phyloP scores from a whole-genome alignment of 2,329 filamentous ascomycete species.

The Hypoxylon sp. region DNA sequence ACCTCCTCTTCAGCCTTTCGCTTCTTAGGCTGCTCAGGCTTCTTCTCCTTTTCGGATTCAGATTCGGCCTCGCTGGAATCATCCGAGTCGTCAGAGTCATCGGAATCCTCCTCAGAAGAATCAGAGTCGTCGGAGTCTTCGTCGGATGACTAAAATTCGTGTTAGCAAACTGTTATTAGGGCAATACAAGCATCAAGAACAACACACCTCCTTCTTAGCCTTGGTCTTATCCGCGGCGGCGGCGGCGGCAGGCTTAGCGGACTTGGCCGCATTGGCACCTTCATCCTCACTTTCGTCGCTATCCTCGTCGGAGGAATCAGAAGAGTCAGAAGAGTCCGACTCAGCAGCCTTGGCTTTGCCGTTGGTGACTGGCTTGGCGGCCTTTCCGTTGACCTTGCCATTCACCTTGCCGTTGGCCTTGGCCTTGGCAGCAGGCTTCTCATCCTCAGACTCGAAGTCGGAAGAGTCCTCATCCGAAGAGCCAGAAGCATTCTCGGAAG shows the following conservation, averaged over 20 bases:
- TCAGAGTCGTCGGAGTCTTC: constrained; percentile 53
- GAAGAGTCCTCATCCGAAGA: constrained; percentile 43
- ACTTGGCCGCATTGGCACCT: constrained; percentile 43
- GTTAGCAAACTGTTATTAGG: constrained; percentile 10
- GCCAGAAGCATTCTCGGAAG: constrained; percentile 46
- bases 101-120: constrained; percentile 50
- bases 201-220: constrained; percentile 51
- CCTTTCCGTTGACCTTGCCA: constrained; percentile 55
- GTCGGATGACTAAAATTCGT: constrained; percentile 14
- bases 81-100: constrained; percentile 56
- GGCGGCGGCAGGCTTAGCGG: constrained; percentile 46
- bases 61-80: constrained; percentile 58
- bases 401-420: constrained; percentile 51
- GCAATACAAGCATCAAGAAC: not conserved
- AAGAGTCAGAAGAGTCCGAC: constrained; percentile 55
- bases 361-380: constrained; percentile 54
- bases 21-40: constrained; percentile 69
- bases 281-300: constrained; percentile 50
- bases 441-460: constrained; percentile 50
- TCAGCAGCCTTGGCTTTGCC: constrained; percentile 55
- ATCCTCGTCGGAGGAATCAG: constrained; percentile 54
- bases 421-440: constrained; percentile 53
- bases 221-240: constrained; percentile 49
- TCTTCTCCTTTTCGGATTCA: constrained; percentile 57
- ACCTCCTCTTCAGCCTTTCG: constrained; percentile 73